These are phyloP conservation scores for Phytophthora ramorum DNA, from an alignment of 352 stramenopile genomes.

Conservation along the genomic window DNA sequence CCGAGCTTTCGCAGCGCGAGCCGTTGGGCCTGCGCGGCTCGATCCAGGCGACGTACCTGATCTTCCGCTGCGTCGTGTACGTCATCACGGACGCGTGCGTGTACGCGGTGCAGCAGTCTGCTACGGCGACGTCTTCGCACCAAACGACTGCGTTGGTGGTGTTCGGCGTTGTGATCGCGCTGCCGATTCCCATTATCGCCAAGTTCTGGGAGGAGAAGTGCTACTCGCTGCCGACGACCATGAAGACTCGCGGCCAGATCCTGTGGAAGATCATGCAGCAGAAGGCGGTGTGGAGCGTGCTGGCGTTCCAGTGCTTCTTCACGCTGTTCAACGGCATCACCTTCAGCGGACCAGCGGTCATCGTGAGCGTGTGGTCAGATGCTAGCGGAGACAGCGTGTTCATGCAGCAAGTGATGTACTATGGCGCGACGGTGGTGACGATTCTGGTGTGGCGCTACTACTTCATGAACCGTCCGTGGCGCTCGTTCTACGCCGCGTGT, in stretches of 20 bases:
- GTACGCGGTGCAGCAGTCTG: slow-evolving; percentile 16
- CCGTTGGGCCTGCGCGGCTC: slow-evolving; percentile 39
- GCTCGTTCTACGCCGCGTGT: slow-evolving; percentile 36
- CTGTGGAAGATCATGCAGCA: slow-evolving; percentile 66
- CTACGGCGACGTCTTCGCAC: slow-evolving; percentile 1
- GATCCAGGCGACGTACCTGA: slow-evolving; percentile 51
- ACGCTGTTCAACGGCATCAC: slow-evolving; percentile 48
- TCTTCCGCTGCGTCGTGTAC: slow-evolving; percentile 34
- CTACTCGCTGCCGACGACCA: slow-evolving; percentile 47
- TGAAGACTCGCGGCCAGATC: slow-evolving; percentile 49
- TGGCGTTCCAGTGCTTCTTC: slow-evolving; percentile 53
- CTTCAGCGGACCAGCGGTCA: slow-evolving; percentile 32
- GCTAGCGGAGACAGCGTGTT: slow-evolving; percentile 34
- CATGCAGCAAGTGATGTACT: slow-evolving; percentile 27
- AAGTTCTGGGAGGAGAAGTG: slow-evolving; percentile 53
- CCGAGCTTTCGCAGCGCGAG: slow-evolving; percentile 56
- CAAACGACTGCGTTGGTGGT: slow-evolving; percentile 33
- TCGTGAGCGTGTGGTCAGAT: slow-evolving; percentile 41
- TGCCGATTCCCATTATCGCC: slow-evolving; percentile 44
- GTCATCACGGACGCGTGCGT: slow-evolving; percentile 30
- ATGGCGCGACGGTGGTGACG: slow-evolving; percentile 28
- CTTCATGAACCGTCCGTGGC: slow-evolving; percentile 56
- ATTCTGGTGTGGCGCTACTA: slow-evolving; percentile 44
- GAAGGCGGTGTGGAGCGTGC: slow-evolving; percentile 55
- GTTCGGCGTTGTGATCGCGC: slow-evolving; percentile 37